Evolutionary conservation across 345 rosid genomes (phyloP).

Genomic region (Populus pruinosa): DNA sequence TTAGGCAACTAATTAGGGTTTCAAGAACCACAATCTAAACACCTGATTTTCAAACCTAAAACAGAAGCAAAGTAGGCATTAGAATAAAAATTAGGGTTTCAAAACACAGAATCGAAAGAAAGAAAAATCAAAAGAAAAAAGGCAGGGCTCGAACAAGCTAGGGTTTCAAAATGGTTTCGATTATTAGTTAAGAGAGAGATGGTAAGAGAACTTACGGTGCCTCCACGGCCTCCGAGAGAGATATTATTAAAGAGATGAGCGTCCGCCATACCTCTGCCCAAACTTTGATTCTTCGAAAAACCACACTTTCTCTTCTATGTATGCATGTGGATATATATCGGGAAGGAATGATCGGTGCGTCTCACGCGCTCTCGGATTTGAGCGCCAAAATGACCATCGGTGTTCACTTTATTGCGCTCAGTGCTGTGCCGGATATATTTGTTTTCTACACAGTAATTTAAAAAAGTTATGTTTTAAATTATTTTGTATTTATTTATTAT

Average conservation of each 20-base stretch:
- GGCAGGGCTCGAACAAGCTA: background rate
- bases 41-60: background rate
- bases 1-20: background rate
- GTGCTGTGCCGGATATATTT: too few species aligned
- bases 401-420: too few species aligned
- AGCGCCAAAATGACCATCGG: background rate
- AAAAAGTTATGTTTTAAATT: too few species aligned
- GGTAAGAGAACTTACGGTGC: constrained; percentile 44
- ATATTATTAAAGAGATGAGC: constrained; percentile 74
- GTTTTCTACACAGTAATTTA: too few species aligned
- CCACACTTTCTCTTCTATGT: too few species aligned
- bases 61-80: background rate
- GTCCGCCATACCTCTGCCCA: constrained; percentile 52
- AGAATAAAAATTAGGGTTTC: background rate
- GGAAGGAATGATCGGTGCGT: background rate
- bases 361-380: background rate
- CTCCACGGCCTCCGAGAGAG: constrained; percentile 84
- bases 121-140: background rate
- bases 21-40: background rate
- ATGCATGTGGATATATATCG: too few species aligned
- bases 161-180: background rate
- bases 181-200: background rate
- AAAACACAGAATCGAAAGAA: background rate
- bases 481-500: too few species aligned
- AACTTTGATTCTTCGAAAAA: background rate